phyloP scores from a whole-genome alignment of 2,329 filamentous ascomycete genomes.

The Pestalotiopsis sp. region DNA sequence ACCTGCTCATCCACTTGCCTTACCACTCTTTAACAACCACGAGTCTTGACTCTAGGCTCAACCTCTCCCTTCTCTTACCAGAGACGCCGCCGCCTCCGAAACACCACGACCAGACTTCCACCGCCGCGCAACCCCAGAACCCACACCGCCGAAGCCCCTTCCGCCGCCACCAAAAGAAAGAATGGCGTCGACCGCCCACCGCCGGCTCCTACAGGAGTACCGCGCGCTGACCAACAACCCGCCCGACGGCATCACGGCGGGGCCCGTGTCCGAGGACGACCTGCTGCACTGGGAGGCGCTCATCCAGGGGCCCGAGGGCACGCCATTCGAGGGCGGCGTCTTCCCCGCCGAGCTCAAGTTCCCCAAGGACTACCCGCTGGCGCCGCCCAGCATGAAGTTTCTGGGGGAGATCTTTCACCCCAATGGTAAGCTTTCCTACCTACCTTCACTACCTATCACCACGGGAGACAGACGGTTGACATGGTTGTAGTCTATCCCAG shows the following conservation, averaged over 20 bases:
- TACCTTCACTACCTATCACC: constrained; percentile 6
- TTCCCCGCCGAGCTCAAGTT: constrained; percentile 96
- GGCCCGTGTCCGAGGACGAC: constrained; percentile 91
- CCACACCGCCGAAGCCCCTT: not conserved
- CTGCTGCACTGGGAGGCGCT: constrained; percentile 95
- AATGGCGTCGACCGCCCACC: constrained; percentile 68
- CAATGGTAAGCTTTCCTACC: constrained; percentile 65
- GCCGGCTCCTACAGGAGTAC: constrained; percentile 95
- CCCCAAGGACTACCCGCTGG: constrained; percentile 94
- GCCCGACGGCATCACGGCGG: constrained; percentile 96
- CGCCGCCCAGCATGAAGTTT: constrained; percentile 96
- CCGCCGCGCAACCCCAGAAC: not conserved
- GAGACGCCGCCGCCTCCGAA: not conserved
- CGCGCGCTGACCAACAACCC: constrained; percentile 90
- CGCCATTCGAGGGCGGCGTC: constrained; percentile 92
- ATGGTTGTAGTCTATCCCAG: constrained; percentile 75
- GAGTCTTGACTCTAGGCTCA: not conserved
- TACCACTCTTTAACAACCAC: not conserved
- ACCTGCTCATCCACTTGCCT: not conserved
- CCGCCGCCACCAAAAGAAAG: not conserved
- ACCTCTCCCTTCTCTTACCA: not conserved
- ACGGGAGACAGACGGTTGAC: not conserved
- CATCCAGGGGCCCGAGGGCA: constrained; percentile 93
- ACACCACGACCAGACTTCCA: not conserved
- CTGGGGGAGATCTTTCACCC: constrained; percentile 94